Conservation (phyloP, 2,329 filamentous ascomycete species). For the Sarocladiaceae sp. region DNA sequence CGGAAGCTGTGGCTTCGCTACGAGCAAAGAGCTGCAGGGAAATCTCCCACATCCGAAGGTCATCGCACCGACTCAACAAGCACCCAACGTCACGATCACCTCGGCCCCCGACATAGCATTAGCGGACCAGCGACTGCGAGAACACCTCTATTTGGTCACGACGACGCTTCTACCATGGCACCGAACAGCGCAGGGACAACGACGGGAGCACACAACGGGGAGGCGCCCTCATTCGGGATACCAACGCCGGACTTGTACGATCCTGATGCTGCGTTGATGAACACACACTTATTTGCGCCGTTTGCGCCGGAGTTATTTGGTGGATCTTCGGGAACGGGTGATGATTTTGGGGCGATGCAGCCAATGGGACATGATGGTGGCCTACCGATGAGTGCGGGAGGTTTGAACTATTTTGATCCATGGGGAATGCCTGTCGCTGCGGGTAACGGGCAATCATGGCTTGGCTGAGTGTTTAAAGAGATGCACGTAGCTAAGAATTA, state of each 20-base stretch:
- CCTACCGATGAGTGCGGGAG: not conserved
- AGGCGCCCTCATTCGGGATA: conserved; percentile 3
- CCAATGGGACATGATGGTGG: not conserved
- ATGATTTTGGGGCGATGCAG: conserved; percentile 6
- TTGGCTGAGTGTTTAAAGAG: not conserved
- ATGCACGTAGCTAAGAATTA: not conserved
- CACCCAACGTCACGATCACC: not conserved
- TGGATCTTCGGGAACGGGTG: not conserved
- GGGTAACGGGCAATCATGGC: not conserved
- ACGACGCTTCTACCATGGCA: not conserved
- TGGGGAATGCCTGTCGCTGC: not conserved
- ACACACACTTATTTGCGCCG: not conserved
- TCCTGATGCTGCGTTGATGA: conserved; percentile 3
- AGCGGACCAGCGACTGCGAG: not conserved
- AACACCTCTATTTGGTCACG: not conserved
- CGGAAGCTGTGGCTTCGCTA: conserved; percentile 6
- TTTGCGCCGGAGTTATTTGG: conserved; percentile 4
- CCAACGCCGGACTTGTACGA: conserved; percentile 7
- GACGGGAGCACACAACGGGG: not conserved
- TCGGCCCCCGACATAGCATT: not conserved
- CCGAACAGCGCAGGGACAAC: not conserved
- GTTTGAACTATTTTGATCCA: conserved; percentile 5
- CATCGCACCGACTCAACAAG: conserved; percentile 3
- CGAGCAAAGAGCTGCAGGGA: conserved; percentile 4
- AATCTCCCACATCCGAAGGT: conserved; percentile 1